Evolutionary conservation across 495 filamentous ascomycete genomes (phyloP).

Genomic region (Aspergillus nanangensis): DNA sequence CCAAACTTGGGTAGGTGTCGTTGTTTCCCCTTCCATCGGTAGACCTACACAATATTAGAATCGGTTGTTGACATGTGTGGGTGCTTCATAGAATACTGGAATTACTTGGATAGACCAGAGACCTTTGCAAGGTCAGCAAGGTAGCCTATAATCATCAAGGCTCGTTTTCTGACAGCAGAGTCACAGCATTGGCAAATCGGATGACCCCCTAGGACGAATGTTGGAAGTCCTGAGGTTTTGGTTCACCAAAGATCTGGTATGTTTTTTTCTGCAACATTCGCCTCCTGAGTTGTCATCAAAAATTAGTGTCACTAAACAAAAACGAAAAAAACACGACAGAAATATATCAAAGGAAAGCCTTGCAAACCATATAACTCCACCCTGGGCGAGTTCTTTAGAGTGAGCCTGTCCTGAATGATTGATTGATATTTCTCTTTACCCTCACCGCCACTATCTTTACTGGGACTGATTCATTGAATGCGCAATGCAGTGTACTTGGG

Average conservation of each 20-base stretch:
- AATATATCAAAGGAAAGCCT: slow-evolving; percentile 97
- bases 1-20: slow-evolving; percentile 71
- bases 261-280: too few relatives aligned
- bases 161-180: slow-evolving; percentile 33
- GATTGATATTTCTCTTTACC: too few relatives aligned
- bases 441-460: background rate
- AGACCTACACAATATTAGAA: background rate
- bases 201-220: slow-evolving; percentile 88
- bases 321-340: slow-evolving; percentile 51
- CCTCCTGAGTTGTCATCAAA: background rate
- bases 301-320: too few relatives aligned
- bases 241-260: slow-evolving; percentile 93
- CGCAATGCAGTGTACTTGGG: slow-evolving; percentile 77
- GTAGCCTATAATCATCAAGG: slow-evolving; percentile 13
- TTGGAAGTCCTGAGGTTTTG: slow-evolving; percentile 90
- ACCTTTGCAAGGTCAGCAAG: slow-evolving; percentile 71
- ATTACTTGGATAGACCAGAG: slow-evolving; percentile 92
- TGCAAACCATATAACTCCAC: slow-evolving; percentile 99
- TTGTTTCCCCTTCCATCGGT: background rate
- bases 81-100: slow-evolving; percentile 78
- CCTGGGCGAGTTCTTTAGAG: slow-evolving; percentile 95
- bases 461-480: slow-evolving; percentile 6
- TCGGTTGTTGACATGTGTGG: slow-evolving; percentile 11
- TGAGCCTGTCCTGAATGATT: slow-evolving; percentile 44
- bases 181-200: slow-evolving; percentile 87